phyloP scores from a whole-genome alignment of 441 rosid species.

The Brassica hybrid region DNA sequence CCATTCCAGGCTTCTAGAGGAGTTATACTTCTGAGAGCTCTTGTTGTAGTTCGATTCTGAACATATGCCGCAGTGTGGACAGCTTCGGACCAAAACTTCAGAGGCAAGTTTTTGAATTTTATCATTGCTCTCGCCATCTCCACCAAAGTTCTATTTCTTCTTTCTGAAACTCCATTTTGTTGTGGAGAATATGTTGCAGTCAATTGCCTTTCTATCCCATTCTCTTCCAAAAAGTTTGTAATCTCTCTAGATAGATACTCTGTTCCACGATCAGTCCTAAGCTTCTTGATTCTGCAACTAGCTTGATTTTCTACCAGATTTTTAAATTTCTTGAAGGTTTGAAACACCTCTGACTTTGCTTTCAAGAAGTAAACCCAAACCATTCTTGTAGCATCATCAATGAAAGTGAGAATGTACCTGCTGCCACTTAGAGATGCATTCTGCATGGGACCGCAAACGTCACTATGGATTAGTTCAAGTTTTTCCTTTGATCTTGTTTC shows the following conservation, averaged over 20 bases:
- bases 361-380: background rate
- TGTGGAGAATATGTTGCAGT: background rate
- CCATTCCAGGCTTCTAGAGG: background rate
- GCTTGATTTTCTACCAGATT: background rate
- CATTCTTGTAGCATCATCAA: background rate
- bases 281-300: background rate
- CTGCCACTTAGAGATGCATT: background rate
- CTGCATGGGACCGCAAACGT: background rate
- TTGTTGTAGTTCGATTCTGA: background rate
- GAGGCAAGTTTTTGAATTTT: background rate
- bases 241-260: background rate
- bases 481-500: background rate
- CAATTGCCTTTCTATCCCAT: background rate
- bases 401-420: background rate
- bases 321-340: background rate
- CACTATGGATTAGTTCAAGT: background rate
- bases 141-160: background rate
- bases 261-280: background rate
- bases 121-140: background rate
- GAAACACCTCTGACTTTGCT: background rate
- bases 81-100: background rate
- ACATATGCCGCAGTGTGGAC: background rate
- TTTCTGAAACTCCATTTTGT: background rate
- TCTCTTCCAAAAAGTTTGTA: background rate
- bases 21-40: background rate